Percentiles rank a stretch among this genome's conserved stretches.
Evolutionary conservation across 179 eudicot genomes (phyloP).

Genomic region (Nepenthes alata): DNA sequence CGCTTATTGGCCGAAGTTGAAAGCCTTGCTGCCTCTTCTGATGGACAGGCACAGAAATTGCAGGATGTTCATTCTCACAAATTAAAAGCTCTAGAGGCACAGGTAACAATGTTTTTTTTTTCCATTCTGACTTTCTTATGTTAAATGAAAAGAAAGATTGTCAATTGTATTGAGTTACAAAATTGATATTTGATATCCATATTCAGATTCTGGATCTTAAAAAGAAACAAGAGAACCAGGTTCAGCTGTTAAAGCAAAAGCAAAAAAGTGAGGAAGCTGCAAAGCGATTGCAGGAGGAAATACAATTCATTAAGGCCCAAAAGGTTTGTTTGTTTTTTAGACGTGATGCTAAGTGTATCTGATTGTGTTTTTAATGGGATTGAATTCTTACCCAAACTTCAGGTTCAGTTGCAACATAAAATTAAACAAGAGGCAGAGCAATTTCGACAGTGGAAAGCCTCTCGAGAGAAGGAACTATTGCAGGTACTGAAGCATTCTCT

Average conservation of each 20-base stretch:
- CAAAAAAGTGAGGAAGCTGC: constrained; percentile 99
- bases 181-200: constrained; percentile 1
- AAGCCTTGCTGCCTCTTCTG: constrained; percentile 66
- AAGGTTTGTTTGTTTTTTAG: constrained; percentile 39
- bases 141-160: too few species aligned
- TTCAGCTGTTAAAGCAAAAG: constrained; percentile 88
- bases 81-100: constrained; percentile 81
- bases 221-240: constrained; percentile 97
- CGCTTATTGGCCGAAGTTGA: constrained; percentile 85
- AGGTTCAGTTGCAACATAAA: constrained; percentile 97
- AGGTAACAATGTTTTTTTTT: constrained; percentile 35
- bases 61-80: constrained; percentile 87
- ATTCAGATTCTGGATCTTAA: constrained; percentile 82
- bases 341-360: not conserved
- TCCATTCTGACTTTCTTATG: not conserved
- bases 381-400: constrained; percentile 12
- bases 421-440: constrained; percentile 99
- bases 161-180: not conserved
- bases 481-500: constrained; percentile 42
- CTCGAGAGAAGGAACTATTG: constrained; percentile 89
- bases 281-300: constrained; percentile 87
- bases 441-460: constrained; percentile 97
- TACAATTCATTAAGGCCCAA: constrained; percentile 89
- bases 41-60: constrained; percentile 83
- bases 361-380: constrained; percentile 1